phyloP scores from a whole-genome alignment of 2,329 filamentous ascomycete genomes.

The Bisporella sp. region DNA sequence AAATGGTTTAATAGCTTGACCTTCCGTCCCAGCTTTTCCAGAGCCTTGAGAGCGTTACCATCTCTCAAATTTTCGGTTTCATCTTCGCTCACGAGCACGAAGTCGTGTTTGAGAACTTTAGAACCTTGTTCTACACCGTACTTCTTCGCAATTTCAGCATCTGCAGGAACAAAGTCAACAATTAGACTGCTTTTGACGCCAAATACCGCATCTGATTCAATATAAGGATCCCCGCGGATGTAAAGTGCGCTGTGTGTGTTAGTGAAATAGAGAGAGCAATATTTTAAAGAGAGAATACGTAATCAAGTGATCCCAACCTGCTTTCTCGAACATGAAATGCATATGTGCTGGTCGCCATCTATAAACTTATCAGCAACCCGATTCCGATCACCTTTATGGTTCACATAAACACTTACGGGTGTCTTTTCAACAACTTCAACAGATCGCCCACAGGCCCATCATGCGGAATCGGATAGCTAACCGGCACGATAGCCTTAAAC shows the following conservation, averaged over 20 bases:
- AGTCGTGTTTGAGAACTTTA: constrained; percentile 63
- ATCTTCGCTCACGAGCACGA: constrained; percentile 65
- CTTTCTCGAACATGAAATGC: constrained; percentile 85
- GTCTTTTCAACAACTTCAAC: constrained; percentile 58
- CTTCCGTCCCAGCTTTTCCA: constrained; percentile 40
- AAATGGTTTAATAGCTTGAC: constrained; percentile 70
- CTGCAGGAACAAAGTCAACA: constrained; percentile 50
- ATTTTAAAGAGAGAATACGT: constrained; percentile 50
- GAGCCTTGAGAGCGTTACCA: constrained; percentile 56
- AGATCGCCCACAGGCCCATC: constrained; percentile 78
- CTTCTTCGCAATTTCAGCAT: constrained; percentile 44
- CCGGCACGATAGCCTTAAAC: constrained; percentile 79
- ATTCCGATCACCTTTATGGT: no score
- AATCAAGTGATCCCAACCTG: constrained; percentile 71
- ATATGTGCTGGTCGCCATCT: constrained; percentile 61
- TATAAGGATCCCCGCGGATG: constrained; percentile 69
- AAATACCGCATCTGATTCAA: constrained; percentile 78
- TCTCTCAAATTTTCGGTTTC: constrained; percentile 62
- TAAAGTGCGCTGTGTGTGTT: constrained; percentile 57
- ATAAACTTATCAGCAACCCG: no score
- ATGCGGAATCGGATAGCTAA: constrained; percentile 78
- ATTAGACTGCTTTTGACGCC: constrained; percentile 77
- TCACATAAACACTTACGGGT: constrained; percentile 44
- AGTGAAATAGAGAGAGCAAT: neutral
- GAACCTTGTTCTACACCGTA: constrained; percentile 59